These are phyloP conservation scores for Alnus rubra DNA, from an alignment of 306 rosid species.

Conservation along the genomic window DNA sequence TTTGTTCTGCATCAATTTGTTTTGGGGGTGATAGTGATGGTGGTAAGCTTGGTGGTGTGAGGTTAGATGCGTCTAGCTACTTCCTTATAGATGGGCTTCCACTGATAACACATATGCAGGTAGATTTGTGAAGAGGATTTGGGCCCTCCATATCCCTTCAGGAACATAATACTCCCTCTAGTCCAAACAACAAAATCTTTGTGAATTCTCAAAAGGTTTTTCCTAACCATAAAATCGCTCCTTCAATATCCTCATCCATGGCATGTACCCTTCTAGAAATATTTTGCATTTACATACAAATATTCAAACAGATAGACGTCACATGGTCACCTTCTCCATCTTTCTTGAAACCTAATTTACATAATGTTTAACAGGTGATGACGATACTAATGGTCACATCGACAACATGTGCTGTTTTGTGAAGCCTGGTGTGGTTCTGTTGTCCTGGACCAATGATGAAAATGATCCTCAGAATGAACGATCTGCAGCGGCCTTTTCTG, in stretches of 20 bases:
- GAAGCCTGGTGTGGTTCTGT: slow-evolving; percentile 83
- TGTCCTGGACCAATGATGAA: slow-evolving; percentile 86
- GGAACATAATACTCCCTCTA: neutral
- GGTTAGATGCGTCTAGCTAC: neutral
- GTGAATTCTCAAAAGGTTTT: neutral
- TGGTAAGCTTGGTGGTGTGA: neutral
- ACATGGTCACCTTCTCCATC: slow-evolving; percentile 9
- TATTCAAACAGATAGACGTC: slow-evolving; percentile 1
- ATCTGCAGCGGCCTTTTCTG: slow-evolving; percentile 63
- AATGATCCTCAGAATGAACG: slow-evolving; percentile 84
- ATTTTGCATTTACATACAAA: slow-evolving; percentile 12
- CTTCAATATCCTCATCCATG: neutral
- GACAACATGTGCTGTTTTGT: slow-evolving; percentile 94
- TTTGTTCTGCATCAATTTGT: neutral
- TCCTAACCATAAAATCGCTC: neutral
- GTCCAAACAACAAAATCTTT: neutral
- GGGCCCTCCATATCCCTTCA: neutral
- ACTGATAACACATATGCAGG: neutral
- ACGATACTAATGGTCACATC: slow-evolving; percentile 93
- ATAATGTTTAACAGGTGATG: slow-evolving; percentile 69
- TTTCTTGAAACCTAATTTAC: slow-evolving; percentile 18
- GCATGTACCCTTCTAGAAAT: neutral
- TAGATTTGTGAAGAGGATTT: neutral
- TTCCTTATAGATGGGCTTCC: neutral
- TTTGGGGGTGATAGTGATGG: neutral